phyloP scores from a whole-genome alignment of 441 rosid species.

The Manihot esculenta region DNA sequence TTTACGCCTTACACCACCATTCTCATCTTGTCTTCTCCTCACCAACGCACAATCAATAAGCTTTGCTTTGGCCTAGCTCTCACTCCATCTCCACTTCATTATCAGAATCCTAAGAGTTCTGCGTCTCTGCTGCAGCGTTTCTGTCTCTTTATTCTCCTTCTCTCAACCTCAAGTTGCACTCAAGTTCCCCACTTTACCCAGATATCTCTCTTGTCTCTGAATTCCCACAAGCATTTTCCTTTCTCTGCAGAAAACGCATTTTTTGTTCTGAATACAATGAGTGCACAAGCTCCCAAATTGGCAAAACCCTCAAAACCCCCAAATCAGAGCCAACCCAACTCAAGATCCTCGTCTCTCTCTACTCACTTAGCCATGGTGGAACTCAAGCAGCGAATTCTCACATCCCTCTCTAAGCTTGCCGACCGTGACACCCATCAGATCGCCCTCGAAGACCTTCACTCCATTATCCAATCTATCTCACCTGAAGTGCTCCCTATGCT shows the following conservation, averaged over 20 bases:
- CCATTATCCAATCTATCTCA: conserved; percentile 56
- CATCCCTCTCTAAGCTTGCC: conserved; percentile 78
- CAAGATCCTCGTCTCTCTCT: conserved; percentile 61
- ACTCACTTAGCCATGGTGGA: conserved; percentile 94
- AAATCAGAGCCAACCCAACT: conserved; percentile 32
- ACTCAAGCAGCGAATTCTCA: conserved; percentile 78
- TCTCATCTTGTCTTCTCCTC: conserved; percentile 3
- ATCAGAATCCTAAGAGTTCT: not conserved
- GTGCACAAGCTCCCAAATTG: conserved; percentile 50
- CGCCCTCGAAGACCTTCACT: conserved; percentile 90
- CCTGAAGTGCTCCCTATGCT: conserved; percentile 82
- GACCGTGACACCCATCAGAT: conserved; percentile 96
- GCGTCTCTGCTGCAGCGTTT: conserved; percentile 2
- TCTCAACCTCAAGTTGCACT: not conserved
- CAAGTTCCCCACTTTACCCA: not conserved
- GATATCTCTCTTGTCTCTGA: not conserved
- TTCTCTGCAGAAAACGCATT: too few species aligned
- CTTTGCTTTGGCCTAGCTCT: conserved; percentile 27
- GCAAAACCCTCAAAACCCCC: conserved; percentile 41
- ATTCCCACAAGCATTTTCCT: too few species aligned
- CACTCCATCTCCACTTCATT: conserved; percentile 15
- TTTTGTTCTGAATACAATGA: conserved; percentile 38
- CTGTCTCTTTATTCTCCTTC: not conserved
- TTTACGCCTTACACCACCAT: not conserved
- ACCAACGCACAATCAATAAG: not conserved